Evolutionary conservation across 345 rosid genomes (phyloP).

Genomic region (Pseudoturritis turrita): DNA sequence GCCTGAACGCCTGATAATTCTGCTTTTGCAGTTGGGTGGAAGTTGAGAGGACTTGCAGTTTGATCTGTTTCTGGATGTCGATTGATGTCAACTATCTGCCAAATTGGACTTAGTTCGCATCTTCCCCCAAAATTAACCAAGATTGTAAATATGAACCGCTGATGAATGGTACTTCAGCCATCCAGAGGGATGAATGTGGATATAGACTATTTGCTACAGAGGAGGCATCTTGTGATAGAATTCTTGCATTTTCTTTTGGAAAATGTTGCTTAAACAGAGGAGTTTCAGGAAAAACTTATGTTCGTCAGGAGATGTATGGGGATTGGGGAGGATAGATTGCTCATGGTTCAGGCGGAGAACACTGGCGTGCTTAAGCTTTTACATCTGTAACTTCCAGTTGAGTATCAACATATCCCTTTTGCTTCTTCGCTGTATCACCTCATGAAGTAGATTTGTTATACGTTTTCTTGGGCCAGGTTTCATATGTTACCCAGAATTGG

Average conservation of each 20-base stretch:
- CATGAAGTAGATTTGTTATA: conserved; percentile 27
- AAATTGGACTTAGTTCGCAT: conserved; percentile 76
- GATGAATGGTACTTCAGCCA: conserved; percentile 76
- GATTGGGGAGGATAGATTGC: conserved; percentile 94
- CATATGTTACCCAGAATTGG: conserved; percentile 92
- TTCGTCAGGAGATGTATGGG: conserved; percentile 91
- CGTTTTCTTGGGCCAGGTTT: conserved; percentile 53
- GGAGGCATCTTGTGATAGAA: conserved; percentile 76
- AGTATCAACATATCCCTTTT: conserved; percentile 26
- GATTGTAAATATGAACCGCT: conserved; percentile 82
- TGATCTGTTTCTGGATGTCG: conserved; percentile 99
- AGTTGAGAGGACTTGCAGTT: conserved; percentile 87
- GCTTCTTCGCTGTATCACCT: conserved; percentile 15
- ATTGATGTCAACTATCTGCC: conserved; percentile 95
- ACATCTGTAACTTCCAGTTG: conserved; percentile 94
- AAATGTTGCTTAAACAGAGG: conserved; percentile 94
- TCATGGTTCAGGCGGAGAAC: conserved; percentile 96
- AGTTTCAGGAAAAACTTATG: conserved; percentile 88
- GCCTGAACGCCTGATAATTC: conserved; percentile 98
- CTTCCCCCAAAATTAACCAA: conserved; percentile 71
- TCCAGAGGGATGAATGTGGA: conserved; percentile 98
- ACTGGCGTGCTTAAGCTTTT: conserved; percentile 81
- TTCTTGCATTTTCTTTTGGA: conserved; percentile 91
- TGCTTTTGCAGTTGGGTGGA: conserved; percentile 99
- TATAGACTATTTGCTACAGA: conserved; percentile 88